Evolutionary conservation across 495 filamentous ascomycete species (phyloP).

Genomic region (Penicillium silybi): DNA sequence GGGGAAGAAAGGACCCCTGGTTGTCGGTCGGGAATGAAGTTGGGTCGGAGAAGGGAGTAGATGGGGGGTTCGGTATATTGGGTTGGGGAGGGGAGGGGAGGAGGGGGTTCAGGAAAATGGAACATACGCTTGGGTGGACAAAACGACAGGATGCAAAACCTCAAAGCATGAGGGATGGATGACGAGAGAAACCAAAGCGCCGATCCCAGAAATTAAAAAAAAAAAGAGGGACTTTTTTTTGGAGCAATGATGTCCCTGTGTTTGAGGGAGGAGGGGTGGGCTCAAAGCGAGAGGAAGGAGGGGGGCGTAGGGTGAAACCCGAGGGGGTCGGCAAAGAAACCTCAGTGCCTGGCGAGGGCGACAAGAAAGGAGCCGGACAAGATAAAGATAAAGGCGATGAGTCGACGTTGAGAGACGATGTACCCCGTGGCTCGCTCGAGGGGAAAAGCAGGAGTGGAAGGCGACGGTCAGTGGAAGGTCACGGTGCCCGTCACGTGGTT

Average conservation of each 20-base stretch:
- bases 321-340: constrained; percentile 2
- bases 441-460: constrained; percentile 30
- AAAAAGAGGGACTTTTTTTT: constrained; percentile 24
- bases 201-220: constrained; percentile 17
- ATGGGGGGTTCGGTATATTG: constrained; percentile 7
- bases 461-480: constrained; percentile 21
- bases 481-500: constrained; percentile 40
- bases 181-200: constrained; percentile 23
- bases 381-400: constrained; percentile 13
- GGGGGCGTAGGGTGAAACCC: constrained; percentile 25
- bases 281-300: constrained; percentile 28
- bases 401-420: constrained; percentile 15
- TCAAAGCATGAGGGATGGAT: constrained; percentile 37
- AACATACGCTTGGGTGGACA: constrained; percentile 43
- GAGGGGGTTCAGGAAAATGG: constrained; percentile 12
- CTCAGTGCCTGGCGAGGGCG: constrained; percentile 4
- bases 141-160: constrained; percentile 31
- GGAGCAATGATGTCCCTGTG: constrained; percentile 13
- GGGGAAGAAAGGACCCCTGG: background rate
- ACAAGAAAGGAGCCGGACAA: background rate
- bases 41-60: background rate
- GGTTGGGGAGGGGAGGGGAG: constrained; percentile 15
- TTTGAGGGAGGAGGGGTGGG: constrained; percentile 24
- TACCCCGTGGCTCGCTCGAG: constrained; percentile 22
- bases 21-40: background rate